Conservation (phyloP, 2,329 filamentous ascomycete genomes). For the Aspergillus glaucus region DNA sequence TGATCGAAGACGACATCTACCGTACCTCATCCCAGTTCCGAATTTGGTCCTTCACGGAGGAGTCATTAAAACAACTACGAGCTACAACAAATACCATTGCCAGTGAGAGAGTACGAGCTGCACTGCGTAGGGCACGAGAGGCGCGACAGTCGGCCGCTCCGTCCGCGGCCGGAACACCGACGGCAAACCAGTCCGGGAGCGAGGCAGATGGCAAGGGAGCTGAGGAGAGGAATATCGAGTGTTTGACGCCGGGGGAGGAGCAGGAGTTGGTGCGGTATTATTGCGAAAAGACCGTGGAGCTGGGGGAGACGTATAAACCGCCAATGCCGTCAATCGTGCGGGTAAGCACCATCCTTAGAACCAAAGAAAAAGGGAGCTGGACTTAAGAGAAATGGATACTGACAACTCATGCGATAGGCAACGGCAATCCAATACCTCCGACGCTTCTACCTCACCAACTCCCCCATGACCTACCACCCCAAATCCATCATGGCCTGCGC, state of each 20-base stretch:
- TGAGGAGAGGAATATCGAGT: slow-evolving; percentile 55
- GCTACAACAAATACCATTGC: slow-evolving; percentile 74
- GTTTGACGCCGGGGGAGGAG: slow-evolving; percentile 78
- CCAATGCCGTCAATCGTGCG: slow-evolving; percentile 55
- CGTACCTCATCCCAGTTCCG: slow-evolving; percentile 83
- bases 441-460: slow-evolving; percentile 93
- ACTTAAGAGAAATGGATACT: background rate
- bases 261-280: slow-evolving; percentile 74
- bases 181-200: slow-evolving; percentile 23
- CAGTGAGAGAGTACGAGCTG: slow-evolving; percentile 57
- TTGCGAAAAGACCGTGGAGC: slow-evolving; percentile 53
- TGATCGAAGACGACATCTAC: slow-evolving; percentile 90
- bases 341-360: slow-evolving; percentile 34
- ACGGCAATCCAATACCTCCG: slow-evolving; percentile 86
- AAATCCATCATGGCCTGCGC: slow-evolving; percentile 83
- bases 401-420: slow-evolving; percentile 39
- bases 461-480: slow-evolving; percentile 91
- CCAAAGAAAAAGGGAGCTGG: background rate
- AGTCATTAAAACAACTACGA: slow-evolving; percentile 65
- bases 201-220: slow-evolving; percentile 26
- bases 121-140: slow-evolving; percentile 46
- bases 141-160: slow-evolving; percentile 25
- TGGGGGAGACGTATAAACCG: slow-evolving; percentile 54
- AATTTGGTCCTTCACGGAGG: slow-evolving; percentile 83
- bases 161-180: slow-evolving; percentile 26